Evolutionary conservation across 768 basidiomycete genomes (phyloP).

Genomic region (Coprinopsis strossmayeri): DNA sequence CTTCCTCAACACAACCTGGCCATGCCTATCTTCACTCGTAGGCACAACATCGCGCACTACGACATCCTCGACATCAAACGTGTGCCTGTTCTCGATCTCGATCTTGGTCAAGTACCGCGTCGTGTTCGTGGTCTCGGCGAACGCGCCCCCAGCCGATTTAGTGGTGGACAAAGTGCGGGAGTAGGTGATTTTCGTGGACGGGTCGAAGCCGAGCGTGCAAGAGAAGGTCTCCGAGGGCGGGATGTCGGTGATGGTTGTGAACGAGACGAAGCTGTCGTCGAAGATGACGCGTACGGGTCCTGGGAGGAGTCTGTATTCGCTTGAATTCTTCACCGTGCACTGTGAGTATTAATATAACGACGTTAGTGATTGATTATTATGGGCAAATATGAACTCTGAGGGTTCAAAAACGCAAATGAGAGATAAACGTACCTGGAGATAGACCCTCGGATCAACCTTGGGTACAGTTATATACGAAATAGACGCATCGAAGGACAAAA

Average conservation of each 20-base stretch:
- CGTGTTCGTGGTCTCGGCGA: conserved; percentile 35
- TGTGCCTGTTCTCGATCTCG: conserved; percentile 42
- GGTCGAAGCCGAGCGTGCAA: conserved; percentile 47
- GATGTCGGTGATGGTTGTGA: conserved; percentile 41
- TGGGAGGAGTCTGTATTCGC: conserved; percentile 48
- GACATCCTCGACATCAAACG: conserved; percentile 35
- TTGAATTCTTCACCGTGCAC: conserved; percentile 50
- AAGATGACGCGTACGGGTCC: conserved; percentile 50
- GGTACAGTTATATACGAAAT: conserved; percentile 46
- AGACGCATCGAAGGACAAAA: conserved; percentile 38
- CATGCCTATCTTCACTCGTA: conserved; percentile 31
- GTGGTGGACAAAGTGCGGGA: conserved; percentile 29
- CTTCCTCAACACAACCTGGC: conserved; percentile 38
- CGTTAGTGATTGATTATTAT: too few relatives aligned
- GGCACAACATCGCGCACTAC: conserved; percentile 43
- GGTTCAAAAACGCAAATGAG: background rate
- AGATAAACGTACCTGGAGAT: conserved; percentile 35
- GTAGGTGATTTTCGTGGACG: conserved; percentile 39
- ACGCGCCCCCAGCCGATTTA: conserved; percentile 31
- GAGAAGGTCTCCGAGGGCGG: conserved; percentile 43
- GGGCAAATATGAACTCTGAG: background rate
- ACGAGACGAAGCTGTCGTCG: conserved; percentile 53
- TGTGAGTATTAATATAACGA: too few relatives aligned
- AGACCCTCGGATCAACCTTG: conserved; percentile 40
- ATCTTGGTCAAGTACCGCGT: conserved; percentile 41